Base-by-base conservation (phyloP, 108 stramenopile genomes). In the Cyclotella cryptica region DNA sequence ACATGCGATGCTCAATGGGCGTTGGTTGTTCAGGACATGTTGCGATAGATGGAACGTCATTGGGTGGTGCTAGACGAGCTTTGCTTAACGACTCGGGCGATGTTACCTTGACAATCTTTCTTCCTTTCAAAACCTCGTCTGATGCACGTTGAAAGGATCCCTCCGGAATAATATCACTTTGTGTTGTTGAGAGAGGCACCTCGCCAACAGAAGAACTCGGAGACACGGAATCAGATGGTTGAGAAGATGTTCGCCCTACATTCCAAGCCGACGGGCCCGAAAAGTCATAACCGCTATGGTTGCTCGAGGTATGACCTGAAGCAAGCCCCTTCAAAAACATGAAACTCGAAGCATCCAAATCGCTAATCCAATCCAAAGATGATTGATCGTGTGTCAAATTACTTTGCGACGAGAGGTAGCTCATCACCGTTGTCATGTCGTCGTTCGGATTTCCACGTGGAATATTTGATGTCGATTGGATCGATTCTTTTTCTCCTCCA, bases 331-430 rank as follows among this genome's bases (percentile, higher is more conserved):
- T 66, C 11, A 79, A 66, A 43, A 67, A 67, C 3, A 28, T 24
- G 0, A 72, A 65, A 43, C 78, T 79, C 12, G 78, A 72, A 15
- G 29, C 45, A 79, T 79, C 78, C 14, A 79, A 14, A 51, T 72
- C 71, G 18, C 52, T 42, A 42, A 79, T 46, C 71, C 62, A 68
- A 68, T 67, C 64, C 54, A 66, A 49, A 11, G 66, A 54, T 28
- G 47, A 58, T 42, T 49, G 67, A 52, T 52, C 51, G 0, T 10
- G 0, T n/a, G 49, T 51, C 30, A 52, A 35, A 68, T 52, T 49
- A 27, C 67, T 19, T 51, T 53, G 67, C 3, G 17, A 10, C 11
- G 53, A 57, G 29, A 59, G 60, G 21, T 27, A 66, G 12, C 13
- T 57, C 17, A 11, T 27, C 18, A 66, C 24, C 24, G 35, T 22